Evolutionary conservation across 2,329 filamentous ascomycete species (phyloP).

Genomic region (Talaromyces islandicus): DNA sequence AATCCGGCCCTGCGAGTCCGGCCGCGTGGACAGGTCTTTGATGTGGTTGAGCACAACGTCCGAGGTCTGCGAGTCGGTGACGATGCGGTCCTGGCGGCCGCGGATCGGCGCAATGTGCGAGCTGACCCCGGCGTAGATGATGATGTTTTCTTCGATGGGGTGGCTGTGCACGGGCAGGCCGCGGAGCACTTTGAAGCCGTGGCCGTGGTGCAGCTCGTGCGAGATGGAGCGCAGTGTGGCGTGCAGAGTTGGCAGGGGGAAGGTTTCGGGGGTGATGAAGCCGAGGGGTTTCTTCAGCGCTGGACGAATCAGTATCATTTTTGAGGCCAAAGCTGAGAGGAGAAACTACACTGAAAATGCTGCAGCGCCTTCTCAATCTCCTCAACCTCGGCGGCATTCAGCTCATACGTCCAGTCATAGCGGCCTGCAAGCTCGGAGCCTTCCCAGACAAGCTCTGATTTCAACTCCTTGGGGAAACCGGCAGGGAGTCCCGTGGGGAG

Average conservation of each 20-base stretch:
- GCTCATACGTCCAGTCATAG: conserved; percentile 37
- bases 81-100: conserved; percentile 38
- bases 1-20: conserved; percentile 26
- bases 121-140: conserved; percentile 40
- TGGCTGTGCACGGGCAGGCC: conserved; percentile 35
- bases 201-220: conserved; percentile 33
- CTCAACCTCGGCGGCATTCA: conserved; percentile 32
- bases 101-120: conserved; percentile 36
- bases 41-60: conserved; percentile 57
- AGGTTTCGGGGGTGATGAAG: conserved; percentile 42
- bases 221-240: conserved; percentile 28
- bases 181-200: conserved; percentile 41
- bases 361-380: conserved; percentile 39
- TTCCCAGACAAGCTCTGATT: conserved; percentile 44
- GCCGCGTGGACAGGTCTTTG: conserved; percentile 48
- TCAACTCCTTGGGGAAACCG: conserved; percentile 36
- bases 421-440: conserved; percentile 30
- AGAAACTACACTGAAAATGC: conserved; percentile 35
- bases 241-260: conserved; percentile 36
- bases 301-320: conserved; percentile 13
- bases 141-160: conserved; percentile 30
- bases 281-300: conserved; percentile 25
- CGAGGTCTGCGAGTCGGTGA: conserved; percentile 8
- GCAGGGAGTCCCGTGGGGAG: conserved; percentile 26
- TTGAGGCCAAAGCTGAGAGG: not conserved